phyloP scores from a whole-genome alignment of 495 filamentous ascomycete species.

The Neurospora sp. region DNA sequence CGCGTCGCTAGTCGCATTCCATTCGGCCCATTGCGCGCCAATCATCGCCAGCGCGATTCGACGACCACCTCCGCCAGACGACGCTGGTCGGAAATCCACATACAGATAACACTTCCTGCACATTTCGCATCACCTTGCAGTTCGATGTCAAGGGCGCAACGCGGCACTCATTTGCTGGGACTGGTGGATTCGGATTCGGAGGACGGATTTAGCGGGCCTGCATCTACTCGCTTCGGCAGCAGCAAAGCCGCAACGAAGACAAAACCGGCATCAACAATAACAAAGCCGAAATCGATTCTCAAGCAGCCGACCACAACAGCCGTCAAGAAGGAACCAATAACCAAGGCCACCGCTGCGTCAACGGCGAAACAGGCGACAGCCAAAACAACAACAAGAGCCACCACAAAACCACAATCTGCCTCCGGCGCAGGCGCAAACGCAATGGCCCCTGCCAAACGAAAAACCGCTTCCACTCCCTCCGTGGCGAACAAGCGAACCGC shows the following conservation, averaged over 20 bases:
- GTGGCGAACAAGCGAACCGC: conserved; percentile 3
- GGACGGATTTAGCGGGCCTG: conserved; percentile 38
- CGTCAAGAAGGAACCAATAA: neutral
- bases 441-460: conserved; percentile 37
- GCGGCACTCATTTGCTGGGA: conserved; percentile 44
- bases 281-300: neutral
- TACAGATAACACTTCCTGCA: neutral
- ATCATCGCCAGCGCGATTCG: neutral
- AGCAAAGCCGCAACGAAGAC: conserved; percentile 19
- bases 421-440: conserved; percentile 6
- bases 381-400: neutral
- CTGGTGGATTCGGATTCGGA: conserved; percentile 61
- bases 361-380: neutral
- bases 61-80: neutral
- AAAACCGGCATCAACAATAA: conserved; percentile 4
- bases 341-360: neutral
- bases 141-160: conserved; percentile 27
- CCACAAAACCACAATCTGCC: neutral
- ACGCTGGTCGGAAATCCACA: neutral
- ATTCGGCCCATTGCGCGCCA: neutral
- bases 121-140: neutral
- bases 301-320: neutral
- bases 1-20: conserved; percentile 5
- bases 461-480: conserved; percentile 6
- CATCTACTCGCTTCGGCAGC: conserved; percentile 21